Base-by-base conservation (phyloP, 169 alveolate genomes). In the Hammondia hammondi region DNA sequence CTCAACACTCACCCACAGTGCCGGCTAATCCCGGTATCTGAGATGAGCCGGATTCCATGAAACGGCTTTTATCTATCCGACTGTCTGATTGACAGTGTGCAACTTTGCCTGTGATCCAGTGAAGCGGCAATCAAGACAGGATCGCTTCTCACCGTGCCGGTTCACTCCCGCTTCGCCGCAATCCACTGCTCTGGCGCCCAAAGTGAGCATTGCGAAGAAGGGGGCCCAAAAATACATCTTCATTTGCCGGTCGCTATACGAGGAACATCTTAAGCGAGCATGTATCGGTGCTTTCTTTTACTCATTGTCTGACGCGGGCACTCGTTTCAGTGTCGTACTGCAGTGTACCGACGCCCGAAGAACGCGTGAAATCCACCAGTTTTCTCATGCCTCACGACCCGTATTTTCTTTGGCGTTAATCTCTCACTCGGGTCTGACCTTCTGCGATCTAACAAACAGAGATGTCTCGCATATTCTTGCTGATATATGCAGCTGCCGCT, bases 1-100 rank as follows among this genome's bases (percentile, higher is more conserved):
- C 48, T 32, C 87, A 67, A 67, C 45, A 21, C 87, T 77, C 32
- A 77, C 87, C 87, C 45, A 77, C 87, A 77, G 32, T 77, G 48
- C 87, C 87, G 9, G 48, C 48, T 14, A 32, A 32, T 17, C 87
- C 87, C 5, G 87, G 87, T 17, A 77, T 46, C 46, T 77, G 87
- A 77, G 56, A 32, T 32, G 32, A 17, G 48, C 43, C 24, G 7
- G 87, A 12, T 24, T 77, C 56, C 46, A 32, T 77, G 56, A 77
- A 77, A 29, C 87, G 87, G 87, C 87, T 77, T 77, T n/a, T 46
- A 32, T 7, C 27, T 21, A 29, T 21, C 77, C 0, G 77, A 67
- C 2, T 67, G 77, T 29, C 77, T 67, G n/a, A 67, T 67, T 27
- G 77, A 67, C 27, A 21, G 27, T 4, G 35, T 29, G 12, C 32